phyloP scores from a whole-genome alignment of 179 eudicot species.

The Beta corolliflora region DNA sequence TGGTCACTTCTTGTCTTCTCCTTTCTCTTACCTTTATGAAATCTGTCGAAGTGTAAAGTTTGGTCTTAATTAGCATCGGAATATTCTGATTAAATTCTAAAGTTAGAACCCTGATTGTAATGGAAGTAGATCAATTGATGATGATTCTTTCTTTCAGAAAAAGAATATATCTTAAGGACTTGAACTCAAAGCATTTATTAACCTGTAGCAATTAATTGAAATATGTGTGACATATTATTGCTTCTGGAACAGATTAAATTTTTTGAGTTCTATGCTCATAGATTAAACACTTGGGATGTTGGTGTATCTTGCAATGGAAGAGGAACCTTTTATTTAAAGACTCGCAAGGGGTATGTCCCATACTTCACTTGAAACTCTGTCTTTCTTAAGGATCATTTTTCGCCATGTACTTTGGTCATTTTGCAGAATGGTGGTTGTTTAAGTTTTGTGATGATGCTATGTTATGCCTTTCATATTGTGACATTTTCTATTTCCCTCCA shows the following conservation, averaged over 20 bases:
- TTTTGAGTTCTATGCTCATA: conserved; percentile 87
- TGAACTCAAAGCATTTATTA: background rate
- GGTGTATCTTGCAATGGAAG: conserved; percentile 84
- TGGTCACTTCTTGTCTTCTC: background rate
- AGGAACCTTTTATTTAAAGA: conserved; percentile 75
- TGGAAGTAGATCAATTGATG: background rate
- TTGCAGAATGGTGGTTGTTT: background rate
- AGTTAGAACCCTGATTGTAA: background rate
- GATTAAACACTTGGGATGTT: conserved; percentile 80
- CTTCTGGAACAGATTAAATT: conserved; percentile 63
- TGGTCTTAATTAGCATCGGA: background rate
- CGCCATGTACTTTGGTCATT: conserved; percentile 3
- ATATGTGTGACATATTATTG: background rate
- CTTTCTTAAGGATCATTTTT: background rate
- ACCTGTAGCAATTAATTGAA: background rate
- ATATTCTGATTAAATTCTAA: background rate
- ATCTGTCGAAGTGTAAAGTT: background rate
- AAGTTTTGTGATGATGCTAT: background rate
- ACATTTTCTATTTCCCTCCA: conserved; percentile 28
- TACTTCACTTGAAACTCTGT: background rate
- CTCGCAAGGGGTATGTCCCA: conserved; percentile 63
- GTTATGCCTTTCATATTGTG: background rate
- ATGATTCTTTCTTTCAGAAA: background rate
- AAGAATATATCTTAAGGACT: background rate
- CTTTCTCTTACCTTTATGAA: background rate